Conservation (phyloP, 805 yeast genomes). For the Pichia exigua region DNA sequence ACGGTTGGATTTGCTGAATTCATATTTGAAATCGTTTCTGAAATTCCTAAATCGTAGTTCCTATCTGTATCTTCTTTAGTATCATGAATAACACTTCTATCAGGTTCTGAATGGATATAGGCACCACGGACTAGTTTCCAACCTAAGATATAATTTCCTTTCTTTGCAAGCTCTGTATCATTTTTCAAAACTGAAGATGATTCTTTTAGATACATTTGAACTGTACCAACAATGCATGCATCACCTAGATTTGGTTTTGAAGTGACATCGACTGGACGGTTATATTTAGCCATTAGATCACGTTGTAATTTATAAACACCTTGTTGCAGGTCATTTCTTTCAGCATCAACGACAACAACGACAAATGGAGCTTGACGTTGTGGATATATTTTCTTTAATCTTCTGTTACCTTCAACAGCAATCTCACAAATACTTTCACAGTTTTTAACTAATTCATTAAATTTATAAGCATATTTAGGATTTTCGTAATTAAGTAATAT, state of each 20-base stretch:
- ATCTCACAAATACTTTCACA: slow-evolving; percentile 58
- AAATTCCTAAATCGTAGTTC: slow-evolving; percentile 66
- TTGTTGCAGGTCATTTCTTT: slow-evolving; percentile 76
- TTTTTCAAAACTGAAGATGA: slow-evolving; percentile 51
- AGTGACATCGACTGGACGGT: slow-evolving; percentile 32
- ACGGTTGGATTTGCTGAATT: slow-evolving; percentile 35
- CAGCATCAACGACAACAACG: slow-evolving; percentile 83
- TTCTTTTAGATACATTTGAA: slow-evolving; percentile 83
- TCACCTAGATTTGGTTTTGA: slow-evolving; percentile 26
- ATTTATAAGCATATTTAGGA: slow-evolving; percentile 42
- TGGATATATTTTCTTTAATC: slow-evolving; percentile 46
- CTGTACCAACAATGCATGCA: slow-evolving; percentile 76
- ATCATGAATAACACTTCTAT: slow-evolving; percentile 63
- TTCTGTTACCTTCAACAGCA: slow-evolving; percentile 44
- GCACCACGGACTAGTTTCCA: slow-evolving; percentile 94
- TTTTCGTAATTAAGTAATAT: slow-evolving; percentile 55
- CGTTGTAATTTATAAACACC: slow-evolving; percentile 91
- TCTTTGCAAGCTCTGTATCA: slow-evolving; percentile 59
- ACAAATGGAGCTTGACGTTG: slow-evolving; percentile 64
- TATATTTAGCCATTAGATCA: slow-evolving; percentile 64
- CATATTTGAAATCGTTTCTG: slow-evolving; percentile 53
- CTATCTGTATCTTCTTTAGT: slow-evolving; percentile 76
- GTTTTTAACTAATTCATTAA: slow-evolving; percentile 54
- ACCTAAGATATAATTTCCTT: slow-evolving; percentile 63
- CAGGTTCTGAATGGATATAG: slow-evolving; percentile 81